Base-by-base conservation (phyloP, 176 grass and related monocot genomes). In the Phyllostachys edulis region DNA sequence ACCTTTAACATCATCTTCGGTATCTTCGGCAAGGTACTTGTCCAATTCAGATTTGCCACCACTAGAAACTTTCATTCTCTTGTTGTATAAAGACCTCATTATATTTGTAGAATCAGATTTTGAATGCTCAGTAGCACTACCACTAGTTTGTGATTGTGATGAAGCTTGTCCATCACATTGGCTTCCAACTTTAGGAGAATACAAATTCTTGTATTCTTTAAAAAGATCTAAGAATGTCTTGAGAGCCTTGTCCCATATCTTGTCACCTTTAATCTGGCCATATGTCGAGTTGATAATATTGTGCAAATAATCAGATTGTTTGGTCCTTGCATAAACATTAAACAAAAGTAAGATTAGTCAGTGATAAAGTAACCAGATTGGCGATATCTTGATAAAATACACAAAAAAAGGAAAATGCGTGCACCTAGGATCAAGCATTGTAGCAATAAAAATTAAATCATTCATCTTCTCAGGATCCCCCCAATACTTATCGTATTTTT, bases 391-490 rank as follows among this genome's bases (percentile, higher is more conserved):
- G 36, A 21, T 8, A 20, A 67, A 39, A 17, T 7, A 13, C 16
- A 9, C 37, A n/a, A 39, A 16, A 67, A 29, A 71, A 6, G 14
- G 14, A 71, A 21, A 9, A 62, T 27, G 2, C 21, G 11, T 62
- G 44, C 44, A 75, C 49, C 27, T 54, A 37, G 27, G 49, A 55
- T 21, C 49, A 36, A 75, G 71, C 9, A 38, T 75, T 4, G 71
- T 26, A 34, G 9, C 73, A 14, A 75, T 75, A 1, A 54, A 75
- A 13, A 57, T 75, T 3, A 39, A 56, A 5, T 36, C 11, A 54
- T 75, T 57, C 73, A 75, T 75, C 32, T 75, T 75, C 50, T 21
- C 29, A 12, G 18, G 50, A 54, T 75, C 73, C 10, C 73, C 45
- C 11, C 29, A 29, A 29, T 1, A 29, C 1, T n/a, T n/a, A n/a